Base-by-base conservation (phyloP, 257 asterid species). In the Dorcoceras hygrometricum region DNA sequence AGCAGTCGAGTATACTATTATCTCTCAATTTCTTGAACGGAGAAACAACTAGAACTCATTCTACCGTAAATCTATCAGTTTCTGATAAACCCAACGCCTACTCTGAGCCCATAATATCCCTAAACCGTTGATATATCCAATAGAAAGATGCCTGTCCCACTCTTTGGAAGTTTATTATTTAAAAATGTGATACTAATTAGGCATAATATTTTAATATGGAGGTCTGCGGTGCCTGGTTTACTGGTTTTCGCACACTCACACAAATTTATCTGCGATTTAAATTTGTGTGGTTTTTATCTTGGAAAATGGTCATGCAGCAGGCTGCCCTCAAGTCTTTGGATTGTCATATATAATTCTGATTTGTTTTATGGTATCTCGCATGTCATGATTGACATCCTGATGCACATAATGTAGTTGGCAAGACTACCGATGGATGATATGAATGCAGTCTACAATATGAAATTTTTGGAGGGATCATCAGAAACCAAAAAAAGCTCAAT, bases 381-480 rank as follows among this genome's bases (percentile, higher is more conserved):
- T 34, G 29, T 46, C 59, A 46, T 55, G 60, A 39, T 57, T 72
- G 73, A 72, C 68, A 28, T 54, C 63, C 67, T 67, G 62, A 68
- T 69, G 32, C 59, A 70, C 51, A 14, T 70, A 43, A 53, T 78
- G 74, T 81, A 94, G 99, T 67, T 94, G 81, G 99, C 99, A 73
- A 79, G 89, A 66, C 78, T 94, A 75, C 82, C 96, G 14, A 84
- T 75, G 18, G 96, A 90, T 59, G 99, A 90, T 79, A 73, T 75
- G 88, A 88, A 73, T 73, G 99, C 99, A 18, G 96, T 94, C 74
- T 88, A 86, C 74, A 94, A 87, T 80, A 94, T 94, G 99, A 85
- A 97, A 76, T 76, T 88, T 74, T 88, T 94, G 59, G 97, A 88
- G 81, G 83, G 84, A 61, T 76, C 96, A 66, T 72, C 95, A 39